These are phyloP conservation scores for Arthroderma sp. DNA, from an alignment of 2,329 filamentous ascomycete genomes.

Conservation along the genomic window DNA sequence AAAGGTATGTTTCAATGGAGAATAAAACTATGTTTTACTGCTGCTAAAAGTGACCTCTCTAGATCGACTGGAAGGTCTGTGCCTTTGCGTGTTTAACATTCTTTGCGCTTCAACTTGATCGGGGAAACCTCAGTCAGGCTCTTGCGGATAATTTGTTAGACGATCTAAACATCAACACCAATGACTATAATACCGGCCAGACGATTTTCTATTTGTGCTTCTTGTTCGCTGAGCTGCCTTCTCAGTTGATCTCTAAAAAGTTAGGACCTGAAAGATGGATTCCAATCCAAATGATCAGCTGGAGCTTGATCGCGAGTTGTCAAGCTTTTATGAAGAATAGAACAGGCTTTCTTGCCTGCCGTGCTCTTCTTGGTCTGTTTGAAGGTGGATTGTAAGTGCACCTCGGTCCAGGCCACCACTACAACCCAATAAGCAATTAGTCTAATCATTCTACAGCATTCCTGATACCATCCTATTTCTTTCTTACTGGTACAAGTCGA, in stretches of 20 bases:
- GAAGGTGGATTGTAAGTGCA: slow-evolving; percentile 48
- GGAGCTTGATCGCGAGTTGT: slow-evolving; percentile 40
- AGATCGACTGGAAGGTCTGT: slow-evolving; percentile 32
- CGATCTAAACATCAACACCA: slow-evolving; percentile 36
- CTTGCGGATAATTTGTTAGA: slow-evolving; percentile 48
- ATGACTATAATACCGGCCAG: slow-evolving; percentile 33
- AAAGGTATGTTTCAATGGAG: slow-evolving; percentile 18
- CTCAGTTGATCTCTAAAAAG: slow-evolving; percentile 47
- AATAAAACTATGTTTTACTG: background rate
- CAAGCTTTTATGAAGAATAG: slow-evolving; percentile 40
- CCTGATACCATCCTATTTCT: slow-evolving; percentile 42
- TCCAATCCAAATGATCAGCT: slow-evolving; percentile 44
- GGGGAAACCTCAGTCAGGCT: slow-evolving; percentile 49
- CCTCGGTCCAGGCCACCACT: background rate
- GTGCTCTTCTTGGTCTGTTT: slow-evolving; percentile 37
- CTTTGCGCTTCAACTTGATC: slow-evolving; percentile 50
- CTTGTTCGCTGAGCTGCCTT: slow-evolving; percentile 43
- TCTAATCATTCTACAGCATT: slow-evolving; percentile 17
- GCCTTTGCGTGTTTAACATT: slow-evolving; percentile 45
- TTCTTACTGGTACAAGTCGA: slow-evolving; percentile 62
- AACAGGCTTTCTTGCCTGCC: slow-evolving; percentile 28
- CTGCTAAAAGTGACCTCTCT: background rate
- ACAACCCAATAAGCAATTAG: background rate
- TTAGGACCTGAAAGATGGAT: slow-evolving; percentile 48
- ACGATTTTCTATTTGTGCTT: slow-evolving; percentile 27